A percentile compares a stretch with the other conserved stretches of the same genome.
These are phyloP conservation scores for Paxillus involutus DNA, from an alignment of 768 basidiomycete genomes.

Conservation along the genomic window DNA sequence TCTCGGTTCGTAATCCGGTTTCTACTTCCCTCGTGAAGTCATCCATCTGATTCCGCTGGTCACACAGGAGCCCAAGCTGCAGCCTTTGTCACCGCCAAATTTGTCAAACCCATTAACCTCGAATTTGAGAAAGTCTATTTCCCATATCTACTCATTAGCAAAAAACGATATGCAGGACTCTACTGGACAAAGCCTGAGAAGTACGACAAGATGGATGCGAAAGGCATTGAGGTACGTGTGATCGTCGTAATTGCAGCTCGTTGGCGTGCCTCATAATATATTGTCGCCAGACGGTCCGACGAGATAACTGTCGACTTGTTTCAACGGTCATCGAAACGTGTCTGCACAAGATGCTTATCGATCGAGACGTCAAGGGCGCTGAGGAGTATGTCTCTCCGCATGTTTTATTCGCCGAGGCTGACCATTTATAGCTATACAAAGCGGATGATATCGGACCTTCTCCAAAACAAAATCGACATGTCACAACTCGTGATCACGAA, in stretches of 20 bases:
- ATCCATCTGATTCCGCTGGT: background rate
- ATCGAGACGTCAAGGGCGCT: constrained; percentile 90
- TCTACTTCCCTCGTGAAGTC: background rate
- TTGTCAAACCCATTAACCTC: constrained; percentile 94
- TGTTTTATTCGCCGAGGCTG: constrained; percentile 12
- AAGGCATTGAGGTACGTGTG: constrained; percentile 88
- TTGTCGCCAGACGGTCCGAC: constrained; percentile 78
- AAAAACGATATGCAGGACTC: constrained; percentile 97
- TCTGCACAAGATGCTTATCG: constrained; percentile 95
- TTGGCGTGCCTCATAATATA: background rate
- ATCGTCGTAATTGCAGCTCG: no score
- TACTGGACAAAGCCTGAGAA: constrained; percentile 97
- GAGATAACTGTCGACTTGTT: constrained; percentile 98
- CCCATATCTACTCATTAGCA: constrained; percentile 96
- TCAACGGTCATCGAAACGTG: constrained; percentile 98
- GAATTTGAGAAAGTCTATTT: constrained; percentile 99
- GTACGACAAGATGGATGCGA: constrained; percentile 99
- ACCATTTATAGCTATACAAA: constrained; percentile 75
- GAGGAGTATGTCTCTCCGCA: constrained; percentile 61
- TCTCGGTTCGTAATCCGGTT: constrained; percentile 56
- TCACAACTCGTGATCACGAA: constrained; percentile 99
- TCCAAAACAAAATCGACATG: constrained; percentile 98
- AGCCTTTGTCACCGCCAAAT: constrained; percentile 84
- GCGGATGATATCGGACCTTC: constrained; percentile 86
- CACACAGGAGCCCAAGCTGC: constrained; percentile 86